Evolutionary conservation across 306 rosid species (phyloP), one percentile per base, ranked within the genome.

Genomic region (Fragaria ananassa): DNA sequence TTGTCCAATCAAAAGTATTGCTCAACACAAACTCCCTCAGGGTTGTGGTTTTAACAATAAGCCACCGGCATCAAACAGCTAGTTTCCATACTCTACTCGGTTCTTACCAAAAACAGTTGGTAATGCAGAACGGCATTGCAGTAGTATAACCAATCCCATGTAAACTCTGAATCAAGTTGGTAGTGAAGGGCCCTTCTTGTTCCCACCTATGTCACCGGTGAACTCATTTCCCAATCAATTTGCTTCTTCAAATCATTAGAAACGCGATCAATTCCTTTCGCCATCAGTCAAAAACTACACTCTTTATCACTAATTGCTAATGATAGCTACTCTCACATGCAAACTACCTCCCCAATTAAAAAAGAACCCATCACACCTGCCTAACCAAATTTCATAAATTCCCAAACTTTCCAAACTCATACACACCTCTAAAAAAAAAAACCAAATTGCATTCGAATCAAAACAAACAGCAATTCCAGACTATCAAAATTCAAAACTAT

Each of bases 401-500:
- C 15, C 35, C 41, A 63, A 45, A 67, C 51, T 19, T 31, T 58
- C 81, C 79, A 51, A 54, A 15, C 49, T 71, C 68, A 49, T 35
- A 10, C 39, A 27, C 61, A 7, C 44, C 44, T 41, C 44, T 6
- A 6, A 0, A 1, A 6, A 41, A 41, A 13, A 6, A 23, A 71
- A 6, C 68, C 58, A n/a, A 5, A 57, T 58, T 8, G 15, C 44
- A 42, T 34, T 74, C n/a, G 11, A 58, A 42, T 27, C 11, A 25
- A 42, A 42, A 39, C 68, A 34, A 57, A 51, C 1, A 65, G 9
- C 75, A 77, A 75, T 66, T 42, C 45, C 10, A 41, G 10, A 8
- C 1, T 37, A 37, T 5, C 41, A 37, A 31, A 31, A 31, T 31
- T 72, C 14, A 4, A 67, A 8, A 62, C 37, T 8, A 73, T 7